Base-by-base conservation (phyloP, 129 eudicot species). In the Calendula officinalis region DNA sequence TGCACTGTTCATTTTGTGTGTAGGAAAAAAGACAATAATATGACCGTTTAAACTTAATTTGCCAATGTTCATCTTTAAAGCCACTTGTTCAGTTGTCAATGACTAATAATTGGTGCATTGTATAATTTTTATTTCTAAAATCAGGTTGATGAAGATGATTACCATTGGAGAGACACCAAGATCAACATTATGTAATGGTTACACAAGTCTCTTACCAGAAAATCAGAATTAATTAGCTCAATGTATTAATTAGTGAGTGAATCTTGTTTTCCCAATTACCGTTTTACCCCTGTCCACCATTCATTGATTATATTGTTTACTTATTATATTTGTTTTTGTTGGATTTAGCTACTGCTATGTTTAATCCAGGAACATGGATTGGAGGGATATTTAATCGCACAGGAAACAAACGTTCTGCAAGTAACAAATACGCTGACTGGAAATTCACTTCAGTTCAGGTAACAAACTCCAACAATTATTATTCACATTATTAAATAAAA, bases 261-360 rank as follows among this genome's bases (percentile, higher is more conserved):
- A 68, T 52, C 14, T 60, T 47, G 5, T 64, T 57, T 37, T 41
- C 61, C 42, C 6, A 62, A 53, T 36, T 68, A 7, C 22, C 27
- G 27, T 14, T 16, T 72, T 12, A 32, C 13, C 55, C 9, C 16
- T 37, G 27, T n/a, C 60, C 53, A 16, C 35, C 7, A 11, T 27
- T 56, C 22, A 33, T 12, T 27, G 42, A 32, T 9, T 36, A 34
- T 56, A 17, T 8, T 46, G 2, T 34, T 3, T 3, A 35, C 13
- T 49, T 30, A 40, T 36, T 37, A 17, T 10, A 35, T 49, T 71
- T 34, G 67, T 17, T 6, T 67, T 54, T 74, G 64, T 50, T 66
- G 57, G 41, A 33, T 81, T 72, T 75, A 92, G 98, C 89, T 81
- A 85, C 78, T 85, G 98, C 95, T 85, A 92, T 92, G 98, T 95